Base-by-base conservation (phyloP, 495 filamentous ascomycete genomes). In the Aspergillus panamensis region DNA sequence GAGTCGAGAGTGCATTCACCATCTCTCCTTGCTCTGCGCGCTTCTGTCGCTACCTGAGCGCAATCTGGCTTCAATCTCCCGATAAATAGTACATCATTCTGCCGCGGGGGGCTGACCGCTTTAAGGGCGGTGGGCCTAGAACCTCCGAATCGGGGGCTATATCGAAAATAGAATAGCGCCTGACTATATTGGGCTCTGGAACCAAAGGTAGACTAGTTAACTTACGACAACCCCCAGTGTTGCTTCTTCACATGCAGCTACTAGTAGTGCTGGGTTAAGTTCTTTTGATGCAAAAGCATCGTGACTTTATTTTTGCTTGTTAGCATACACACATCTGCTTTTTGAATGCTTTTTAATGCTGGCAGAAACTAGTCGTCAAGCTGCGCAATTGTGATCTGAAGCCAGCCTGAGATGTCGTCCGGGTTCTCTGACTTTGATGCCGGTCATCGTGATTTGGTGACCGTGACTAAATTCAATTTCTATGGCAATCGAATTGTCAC, bases 401-500 rank as follows among this genome's bases (percentile, higher is more conserved):
- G 67, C 59, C 64, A 60, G 56, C 63, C 66, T 49, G 64, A 69
- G 49, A 73, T 70, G 65, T 63, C 66, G 37, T 70, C 71, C 51
- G 83, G 82, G 30, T 85, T 84, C 50, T 80, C 84, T 57, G 83
- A 88, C 61, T 81, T 91, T 63, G 81, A 91, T 63, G 77, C 88
- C 62, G 80, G 87, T 63, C 75, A 85, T 69, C 74, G 81, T 61
- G 75, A 84, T 69, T 72, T 80, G 49, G 71, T 81, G 35, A 68
- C 77, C 8, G 77, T 80, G 48, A 77, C 73, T 43, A 75, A 73
- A 53, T 80, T 77, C 80, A 87, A 97, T 74, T 82, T 81, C 64
- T 93, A 93, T 68, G 94, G 94, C 57, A 92, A 87, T 62, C 90
- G 92, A 59, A 89, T 92, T 73, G 89, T 92, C 30, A 92, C 92